Base-by-base conservation (phyloP, 2,329 filamentous ascomycete species). In the Chaetothyriales sp. region DNA sequence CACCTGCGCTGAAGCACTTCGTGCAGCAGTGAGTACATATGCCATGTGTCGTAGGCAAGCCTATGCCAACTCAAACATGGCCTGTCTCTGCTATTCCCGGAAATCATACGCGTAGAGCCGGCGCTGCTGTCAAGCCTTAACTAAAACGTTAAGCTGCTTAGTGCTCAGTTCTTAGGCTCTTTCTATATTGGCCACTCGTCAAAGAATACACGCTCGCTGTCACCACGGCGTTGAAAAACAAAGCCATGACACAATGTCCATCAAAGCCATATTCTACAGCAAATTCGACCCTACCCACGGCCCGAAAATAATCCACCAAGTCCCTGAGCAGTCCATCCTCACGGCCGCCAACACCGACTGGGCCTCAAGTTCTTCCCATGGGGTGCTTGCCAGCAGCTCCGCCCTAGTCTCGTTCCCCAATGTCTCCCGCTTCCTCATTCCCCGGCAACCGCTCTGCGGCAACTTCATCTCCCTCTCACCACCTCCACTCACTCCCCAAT, bases 371-470 rank as follows among this genome's bases (percentile, higher is more conserved):
- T 7, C 29, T 10, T 18, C 46, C 44, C 6, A 20, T 18, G 19
- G 19, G 10, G 3, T 10, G 13, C 22, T 46, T 66, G 59, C 78
- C 73, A 63, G 18, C 73, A 63, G 18, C 8, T 28, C 72, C 74
- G 82, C 83, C 2, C 80, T 95, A 56, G 80, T 95, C 64, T 82
- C 89, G 68, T 97, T 95, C 69, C 80, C 86, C 58, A 82, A 87
- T 49, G 78, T 97, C 60, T 86, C 87, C 15, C 84, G 90, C 65
- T 95, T 94, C 72, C 84, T 98, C 64, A 95, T 98, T 63, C 92
- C 92, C 18, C 85, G 87, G 50, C 88, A 95, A 68, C 86, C 90
- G 62, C 92, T 98, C 65, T 95, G 90, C 76, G 94, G 95, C 66
- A 86, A 89, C 58, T 83, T 89, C 55, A 77, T 97, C 56, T 58